Conservation (phyloP, 805 yeast species). For the Saccharomycopsis malanga region DNA sequence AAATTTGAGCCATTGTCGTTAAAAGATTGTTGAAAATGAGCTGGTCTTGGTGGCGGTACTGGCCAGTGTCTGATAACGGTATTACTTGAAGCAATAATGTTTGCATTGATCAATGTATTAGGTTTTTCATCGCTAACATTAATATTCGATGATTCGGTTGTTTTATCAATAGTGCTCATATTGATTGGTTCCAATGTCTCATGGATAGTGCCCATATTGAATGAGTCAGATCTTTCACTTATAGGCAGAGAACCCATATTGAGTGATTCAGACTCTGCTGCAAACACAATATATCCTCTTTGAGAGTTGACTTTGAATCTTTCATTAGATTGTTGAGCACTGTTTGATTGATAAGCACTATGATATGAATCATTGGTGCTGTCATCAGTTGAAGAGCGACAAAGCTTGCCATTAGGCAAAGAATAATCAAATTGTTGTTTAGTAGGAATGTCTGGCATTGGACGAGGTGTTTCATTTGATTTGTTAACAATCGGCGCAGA, state of each 20-base stretch:
- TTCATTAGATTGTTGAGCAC: background rate
- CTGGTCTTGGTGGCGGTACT: background rate
- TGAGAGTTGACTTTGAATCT: conserved; percentile 6
- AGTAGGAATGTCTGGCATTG: background rate
- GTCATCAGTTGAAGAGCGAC: background rate
- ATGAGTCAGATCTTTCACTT: conserved; percentile 2
- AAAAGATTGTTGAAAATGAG: background rate
- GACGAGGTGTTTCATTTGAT: background rate
- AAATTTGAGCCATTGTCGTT: background rate
- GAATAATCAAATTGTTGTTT: background rate
- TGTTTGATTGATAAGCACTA: background rate
- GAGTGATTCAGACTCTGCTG: conserved; percentile 13
- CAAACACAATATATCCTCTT: conserved; percentile 9
- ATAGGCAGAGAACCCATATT: conserved; percentile 12
- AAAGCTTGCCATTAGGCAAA: background rate
- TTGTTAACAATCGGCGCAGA: background rate
- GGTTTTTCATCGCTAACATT: no score
- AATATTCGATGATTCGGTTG: background rate
- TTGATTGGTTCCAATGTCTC: no score
- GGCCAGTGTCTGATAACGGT: conserved; percentile 4
- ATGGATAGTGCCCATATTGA: conserved; percentile 12
- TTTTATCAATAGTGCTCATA: no score
- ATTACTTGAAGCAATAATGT: background rate
- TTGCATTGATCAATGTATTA: background rate
- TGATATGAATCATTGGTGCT: background rate